Conservation (phyloP, 495 filamentous ascomycete genomes). For the Cercophora newfieldiana region DNA sequence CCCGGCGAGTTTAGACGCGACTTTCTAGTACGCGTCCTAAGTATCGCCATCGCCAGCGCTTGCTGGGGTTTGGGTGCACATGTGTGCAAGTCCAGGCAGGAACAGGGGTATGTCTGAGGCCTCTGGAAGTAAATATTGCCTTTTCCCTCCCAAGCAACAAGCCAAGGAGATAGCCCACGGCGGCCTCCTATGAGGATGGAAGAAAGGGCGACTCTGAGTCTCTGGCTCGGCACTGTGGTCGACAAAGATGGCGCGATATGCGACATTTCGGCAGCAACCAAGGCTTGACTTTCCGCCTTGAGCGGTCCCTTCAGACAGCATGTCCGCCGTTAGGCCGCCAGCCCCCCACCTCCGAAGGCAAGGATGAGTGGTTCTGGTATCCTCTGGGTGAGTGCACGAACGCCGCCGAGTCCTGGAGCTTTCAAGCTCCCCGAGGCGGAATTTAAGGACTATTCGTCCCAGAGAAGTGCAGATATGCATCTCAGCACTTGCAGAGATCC, state of each 20-base stretch:
- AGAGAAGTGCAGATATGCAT: background rate
- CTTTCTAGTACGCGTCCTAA: constrained; percentile 2
- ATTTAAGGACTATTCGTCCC: background rate
- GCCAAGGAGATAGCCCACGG: background rate
- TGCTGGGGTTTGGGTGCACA: background rate
- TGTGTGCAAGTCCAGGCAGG: background rate
- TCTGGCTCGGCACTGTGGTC: background rate
- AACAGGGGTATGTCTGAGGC: constrained; percentile 6
- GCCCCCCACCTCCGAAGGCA: background rate
- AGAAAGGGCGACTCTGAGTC: background rate
- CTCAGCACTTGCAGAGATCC: background rate
- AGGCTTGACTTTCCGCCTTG: background rate
- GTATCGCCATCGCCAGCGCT: background rate
- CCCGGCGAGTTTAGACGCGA: background rate
- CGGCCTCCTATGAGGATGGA: background rate
- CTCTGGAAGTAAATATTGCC: background rate
- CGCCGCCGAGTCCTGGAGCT: background rate
- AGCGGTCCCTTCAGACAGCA: background rate
- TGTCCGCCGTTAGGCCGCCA: background rate
- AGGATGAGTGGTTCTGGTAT: background rate
- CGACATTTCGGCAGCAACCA: background rate
- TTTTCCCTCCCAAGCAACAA: background rate
- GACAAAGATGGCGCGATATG: background rate
- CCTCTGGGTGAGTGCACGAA: background rate
- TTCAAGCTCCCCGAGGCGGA: background rate